phyloP scores from a whole-genome alignment of 192 early-diverging fungal genomes.

The Backusella macrospora region DNA sequence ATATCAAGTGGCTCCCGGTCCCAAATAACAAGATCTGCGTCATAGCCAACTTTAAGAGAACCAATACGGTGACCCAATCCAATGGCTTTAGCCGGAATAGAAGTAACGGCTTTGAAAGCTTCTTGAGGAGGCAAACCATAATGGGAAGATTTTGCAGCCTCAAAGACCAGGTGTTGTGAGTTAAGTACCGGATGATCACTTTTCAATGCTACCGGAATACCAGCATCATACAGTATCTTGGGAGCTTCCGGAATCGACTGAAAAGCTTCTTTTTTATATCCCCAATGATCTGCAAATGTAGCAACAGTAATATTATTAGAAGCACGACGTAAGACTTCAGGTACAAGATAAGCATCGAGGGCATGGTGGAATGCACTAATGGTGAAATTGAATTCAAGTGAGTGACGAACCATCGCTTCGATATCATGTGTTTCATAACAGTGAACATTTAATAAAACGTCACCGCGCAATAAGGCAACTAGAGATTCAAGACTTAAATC shows the following conservation, averaged over 20 bases:
- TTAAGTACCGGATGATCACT: constrained; percentile 80
- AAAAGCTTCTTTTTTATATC: constrained; percentile 81
- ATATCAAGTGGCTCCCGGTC: constrained; percentile 67
- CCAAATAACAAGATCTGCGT: constrained; percentile 85
- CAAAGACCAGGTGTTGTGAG: constrained; percentile 72
- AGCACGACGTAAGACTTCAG: constrained; percentile 61
- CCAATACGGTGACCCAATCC: constrained; percentile 74
- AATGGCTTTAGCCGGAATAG: constrained; percentile 68
- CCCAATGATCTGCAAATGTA: constrained; percentile 67
- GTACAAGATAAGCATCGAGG: constrained; percentile 73
- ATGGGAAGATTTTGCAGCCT: constrained; percentile 73
- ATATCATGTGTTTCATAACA: constrained; percentile 74
- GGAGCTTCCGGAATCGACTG: constrained; percentile 59
- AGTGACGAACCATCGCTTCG: constrained; percentile 72
- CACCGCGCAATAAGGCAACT: constrained; percentile 68
- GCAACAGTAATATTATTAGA: constrained; percentile 68
- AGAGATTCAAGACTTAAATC: constrained; percentile 61
- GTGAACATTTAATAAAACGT: constrained; percentile 73
- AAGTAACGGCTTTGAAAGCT: constrained; percentile 68
- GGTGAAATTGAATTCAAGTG: constrained; percentile 74
- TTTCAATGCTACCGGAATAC: constrained; percentile 76
- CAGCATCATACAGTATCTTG: constrained; percentile 64
- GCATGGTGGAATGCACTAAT: constrained; percentile 80
- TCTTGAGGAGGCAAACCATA: constrained; percentile 66
- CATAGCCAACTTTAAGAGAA: constrained; percentile 63